A percentile compares a stretch with the other conserved stretches of the same genome.
phyloP scores from a whole-genome alignment of 139 green algal genomes.

The Chlorella sp. region DNA sequence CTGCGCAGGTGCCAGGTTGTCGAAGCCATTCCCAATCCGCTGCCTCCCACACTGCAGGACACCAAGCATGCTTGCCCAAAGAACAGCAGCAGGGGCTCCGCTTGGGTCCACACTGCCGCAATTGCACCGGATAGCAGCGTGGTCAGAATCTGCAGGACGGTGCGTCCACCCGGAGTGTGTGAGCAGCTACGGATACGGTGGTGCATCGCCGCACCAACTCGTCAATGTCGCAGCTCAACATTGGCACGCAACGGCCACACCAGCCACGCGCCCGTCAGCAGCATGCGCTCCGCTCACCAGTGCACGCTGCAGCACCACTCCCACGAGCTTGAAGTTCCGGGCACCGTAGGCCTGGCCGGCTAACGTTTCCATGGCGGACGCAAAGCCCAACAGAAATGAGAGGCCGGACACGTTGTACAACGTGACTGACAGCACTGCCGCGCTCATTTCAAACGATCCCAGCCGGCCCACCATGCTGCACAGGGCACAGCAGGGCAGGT shows the following conservation, averaged over 20 bases:
- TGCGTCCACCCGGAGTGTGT: too few relatives aligned
- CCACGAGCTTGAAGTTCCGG: conserved; percentile 61
- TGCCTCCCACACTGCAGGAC: too few relatives aligned
- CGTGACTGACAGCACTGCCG: conserved; percentile 54
- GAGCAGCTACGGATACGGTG: too few relatives aligned
- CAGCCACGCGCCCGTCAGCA: too few relatives aligned
- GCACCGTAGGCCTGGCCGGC: conserved; percentile 71
- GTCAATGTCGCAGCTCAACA: too few relatives aligned
- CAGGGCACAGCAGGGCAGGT: too few relatives aligned
- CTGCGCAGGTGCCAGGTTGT: too few relatives aligned
- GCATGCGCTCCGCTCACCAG: conserved; percentile 57
- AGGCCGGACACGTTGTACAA: conserved; percentile 81
- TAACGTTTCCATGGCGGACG: conserved; percentile 73
- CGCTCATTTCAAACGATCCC: conserved; percentile 42
- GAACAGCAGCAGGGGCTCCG: conserved; percentile 48
- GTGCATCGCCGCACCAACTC: too few relatives aligned
- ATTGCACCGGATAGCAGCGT: conserved; percentile 52
- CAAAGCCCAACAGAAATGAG: conserved; percentile 57
- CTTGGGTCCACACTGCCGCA: conserved; percentile 57
- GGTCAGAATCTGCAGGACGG: conserved; percentile 42
- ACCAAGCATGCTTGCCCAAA: too few relatives aligned
- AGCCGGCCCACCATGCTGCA: conserved; percentile 26
- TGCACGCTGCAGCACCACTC: conserved; percentile 72
- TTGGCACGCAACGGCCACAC: too few relatives aligned
- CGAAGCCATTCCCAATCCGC: too few relatives aligned